phyloP scores from a whole-genome alignment of 257 asterid genomes.

The Mentha longifolia region DNA sequence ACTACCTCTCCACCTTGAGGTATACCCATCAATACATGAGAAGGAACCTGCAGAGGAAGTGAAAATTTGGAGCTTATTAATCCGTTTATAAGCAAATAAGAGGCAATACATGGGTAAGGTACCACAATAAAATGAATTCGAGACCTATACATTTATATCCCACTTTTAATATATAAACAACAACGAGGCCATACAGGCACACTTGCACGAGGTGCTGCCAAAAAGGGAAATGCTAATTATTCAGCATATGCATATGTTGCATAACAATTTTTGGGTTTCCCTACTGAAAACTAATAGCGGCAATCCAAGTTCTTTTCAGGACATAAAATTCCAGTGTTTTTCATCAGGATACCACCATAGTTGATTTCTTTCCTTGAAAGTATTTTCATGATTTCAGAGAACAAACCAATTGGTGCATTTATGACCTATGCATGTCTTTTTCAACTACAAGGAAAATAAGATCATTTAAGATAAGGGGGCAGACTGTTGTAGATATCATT shows the following conservation, averaged over 20 bases:
- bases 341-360: background rate
- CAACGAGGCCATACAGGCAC: background rate
- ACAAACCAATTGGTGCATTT: background rate
- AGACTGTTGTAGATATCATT: background rate
- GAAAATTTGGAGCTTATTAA: background rate
- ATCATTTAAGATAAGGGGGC: background rate
- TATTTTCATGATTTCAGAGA: background rate
- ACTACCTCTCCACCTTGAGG: slow-evolving; percentile 50
- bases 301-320: background rate
- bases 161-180: background rate
- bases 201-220: background rate
- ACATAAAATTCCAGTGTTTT: background rate
- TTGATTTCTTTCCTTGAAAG: background rate
- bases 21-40: slow-evolving; percentile 67
- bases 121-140: background rate
- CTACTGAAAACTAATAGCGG: background rate
- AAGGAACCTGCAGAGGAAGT: slow-evolving; percentile 51
- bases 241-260: background rate
- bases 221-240: no score
- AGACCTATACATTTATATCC: background rate
- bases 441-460: background rate
- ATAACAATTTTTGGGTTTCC: background rate
- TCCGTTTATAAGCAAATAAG: background rate
- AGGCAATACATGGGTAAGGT: background rate
- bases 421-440: background rate